phyloP scores from a whole-genome alignment of 75 land plant genomes.

The Pinus albicaulis region DNA sequence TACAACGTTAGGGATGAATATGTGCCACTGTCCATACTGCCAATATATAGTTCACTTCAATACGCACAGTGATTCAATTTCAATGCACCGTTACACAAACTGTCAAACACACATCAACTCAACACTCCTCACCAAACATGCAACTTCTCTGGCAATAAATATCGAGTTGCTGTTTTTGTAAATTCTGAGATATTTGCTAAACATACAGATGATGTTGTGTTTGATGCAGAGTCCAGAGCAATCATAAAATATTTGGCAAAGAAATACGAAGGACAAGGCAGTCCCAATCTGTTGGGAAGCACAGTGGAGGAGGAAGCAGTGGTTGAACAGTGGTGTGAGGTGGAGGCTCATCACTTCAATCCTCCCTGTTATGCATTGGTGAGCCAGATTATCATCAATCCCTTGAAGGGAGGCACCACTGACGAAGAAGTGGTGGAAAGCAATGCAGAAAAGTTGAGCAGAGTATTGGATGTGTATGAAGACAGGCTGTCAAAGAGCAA shows the following conservation, averaged over 20 bases:
- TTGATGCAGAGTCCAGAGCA: slow-evolving; percentile 55
- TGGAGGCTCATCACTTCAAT: slow-evolving; percentile 56
- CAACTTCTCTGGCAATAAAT: background rate
- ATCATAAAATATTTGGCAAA: slow-evolving; percentile 42
- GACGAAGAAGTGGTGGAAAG: slow-evolving; percentile 5
- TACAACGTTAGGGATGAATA: too few relatives aligned
- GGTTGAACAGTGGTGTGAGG: slow-evolving; percentile 66
- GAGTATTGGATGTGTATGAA: slow-evolving; percentile 33
- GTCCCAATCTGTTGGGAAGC: slow-evolving; percentile 18
- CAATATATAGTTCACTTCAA: background rate
- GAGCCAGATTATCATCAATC: slow-evolving; percentile 6
- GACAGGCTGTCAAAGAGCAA: slow-evolving; percentile 14
- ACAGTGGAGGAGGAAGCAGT: slow-evolving; percentile 33
- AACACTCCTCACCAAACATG: background rate
- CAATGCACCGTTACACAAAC: background rate
- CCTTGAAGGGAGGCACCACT: slow-evolving; percentile 7
- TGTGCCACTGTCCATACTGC: too few relatives aligned
- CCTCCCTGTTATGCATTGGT: slow-evolving; percentile 15
- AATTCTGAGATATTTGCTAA: background rate
- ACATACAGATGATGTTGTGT: background rate
- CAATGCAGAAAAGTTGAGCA: slow-evolving; percentile 19
- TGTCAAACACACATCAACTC: background rate
- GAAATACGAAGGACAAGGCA: slow-evolving; percentile 39
- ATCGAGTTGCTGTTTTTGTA: background rate
- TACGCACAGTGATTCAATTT: background rate